Evolutionary conservation across 2,329 filamentous ascomycete genomes (phyloP).

Genomic region (Pleomassaria siparia): DNA sequence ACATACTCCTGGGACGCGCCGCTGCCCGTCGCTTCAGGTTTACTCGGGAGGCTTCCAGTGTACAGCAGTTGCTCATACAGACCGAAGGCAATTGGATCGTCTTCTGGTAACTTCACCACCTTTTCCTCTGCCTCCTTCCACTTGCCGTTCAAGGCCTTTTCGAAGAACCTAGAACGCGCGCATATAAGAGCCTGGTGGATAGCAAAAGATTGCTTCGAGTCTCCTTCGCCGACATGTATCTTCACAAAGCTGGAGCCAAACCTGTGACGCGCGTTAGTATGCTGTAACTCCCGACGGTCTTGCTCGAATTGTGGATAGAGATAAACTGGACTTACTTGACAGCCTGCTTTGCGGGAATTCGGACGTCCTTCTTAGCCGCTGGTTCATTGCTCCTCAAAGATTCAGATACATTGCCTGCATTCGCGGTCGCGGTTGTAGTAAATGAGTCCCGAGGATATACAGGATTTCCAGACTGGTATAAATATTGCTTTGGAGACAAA

Average conservation of each 20-base stretch:
- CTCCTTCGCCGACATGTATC: background rate
- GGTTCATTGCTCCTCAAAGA: no score
- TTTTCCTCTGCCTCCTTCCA: conserved; percentile 2
- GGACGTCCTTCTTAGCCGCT: background rate
- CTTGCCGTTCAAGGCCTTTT: conserved; percentile 4
- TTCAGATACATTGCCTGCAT: no score
- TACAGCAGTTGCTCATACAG: conserved; percentile 5
- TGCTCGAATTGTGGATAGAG: no score
- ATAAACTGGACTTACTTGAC: background rate
- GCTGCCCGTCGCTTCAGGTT: no score
- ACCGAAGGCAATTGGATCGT: conserved; percentile 1
- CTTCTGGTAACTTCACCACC: background rate
- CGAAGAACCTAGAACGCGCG: conserved; percentile 4
- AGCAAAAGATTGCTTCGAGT: background rate
- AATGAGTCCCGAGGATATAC: background rate
- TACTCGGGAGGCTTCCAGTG: background rate
- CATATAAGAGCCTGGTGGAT: conserved; percentile 5
- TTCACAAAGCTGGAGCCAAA: background rate
- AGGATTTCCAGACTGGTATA: no score
- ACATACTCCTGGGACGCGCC: conserved; percentile 5
- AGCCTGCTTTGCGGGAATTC: background rate
- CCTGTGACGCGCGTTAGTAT: no score
- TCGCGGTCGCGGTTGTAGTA: background rate
- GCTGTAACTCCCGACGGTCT: no score
- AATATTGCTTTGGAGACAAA: no score